Percentiles rank a stretch among this genome's conserved stretches.
Conservation (phyloP, 2,329 filamentous ascomycete species). For the Tolypocladium endophyticum region DNA sequence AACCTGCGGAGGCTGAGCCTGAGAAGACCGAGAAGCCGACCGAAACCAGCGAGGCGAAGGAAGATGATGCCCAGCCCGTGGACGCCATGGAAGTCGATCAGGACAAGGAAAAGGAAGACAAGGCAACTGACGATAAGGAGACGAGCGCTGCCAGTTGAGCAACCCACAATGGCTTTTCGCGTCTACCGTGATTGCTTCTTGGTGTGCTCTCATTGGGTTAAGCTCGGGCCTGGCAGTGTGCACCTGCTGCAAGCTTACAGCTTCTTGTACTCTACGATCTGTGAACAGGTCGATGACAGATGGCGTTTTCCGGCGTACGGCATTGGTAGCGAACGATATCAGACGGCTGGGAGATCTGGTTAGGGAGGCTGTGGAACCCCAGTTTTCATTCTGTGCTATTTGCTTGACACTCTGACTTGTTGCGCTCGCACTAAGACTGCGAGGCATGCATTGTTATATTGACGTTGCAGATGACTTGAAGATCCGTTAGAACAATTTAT, state of each 20-base stretch:
- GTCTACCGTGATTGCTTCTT: background rate
- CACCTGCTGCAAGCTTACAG: background rate
- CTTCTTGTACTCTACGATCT: conserved; percentile 1
- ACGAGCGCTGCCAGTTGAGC: conserved; percentile 7
- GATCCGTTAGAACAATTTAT: background rate
- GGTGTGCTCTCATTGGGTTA: background rate
- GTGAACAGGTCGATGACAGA: conserved; percentile 1
- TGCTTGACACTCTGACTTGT: background rate
- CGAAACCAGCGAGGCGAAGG: conserved; percentile 8
- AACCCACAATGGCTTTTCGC: background rate
- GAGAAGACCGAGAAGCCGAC: conserved; percentile 13
- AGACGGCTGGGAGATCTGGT: background rate
- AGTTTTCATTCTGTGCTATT: background rate
- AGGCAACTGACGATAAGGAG: conserved; percentile 13
- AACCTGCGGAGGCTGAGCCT: conserved; percentile 8
- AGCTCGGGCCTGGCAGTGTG: background rate
- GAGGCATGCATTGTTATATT: background rate
- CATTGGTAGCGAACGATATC: conserved; percentile 2
- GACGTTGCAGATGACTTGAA: background rate
- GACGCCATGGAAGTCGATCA: conserved; percentile 25
- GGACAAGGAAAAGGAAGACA: conserved; percentile 15
- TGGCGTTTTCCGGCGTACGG: conserved; percentile 10
- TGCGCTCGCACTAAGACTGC: background rate
- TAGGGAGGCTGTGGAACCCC: background rate
- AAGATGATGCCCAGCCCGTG: conserved; percentile 1